Conservation (phyloP, 176 grass and related monocot species). For the Aegilops tauschii region DNA sequence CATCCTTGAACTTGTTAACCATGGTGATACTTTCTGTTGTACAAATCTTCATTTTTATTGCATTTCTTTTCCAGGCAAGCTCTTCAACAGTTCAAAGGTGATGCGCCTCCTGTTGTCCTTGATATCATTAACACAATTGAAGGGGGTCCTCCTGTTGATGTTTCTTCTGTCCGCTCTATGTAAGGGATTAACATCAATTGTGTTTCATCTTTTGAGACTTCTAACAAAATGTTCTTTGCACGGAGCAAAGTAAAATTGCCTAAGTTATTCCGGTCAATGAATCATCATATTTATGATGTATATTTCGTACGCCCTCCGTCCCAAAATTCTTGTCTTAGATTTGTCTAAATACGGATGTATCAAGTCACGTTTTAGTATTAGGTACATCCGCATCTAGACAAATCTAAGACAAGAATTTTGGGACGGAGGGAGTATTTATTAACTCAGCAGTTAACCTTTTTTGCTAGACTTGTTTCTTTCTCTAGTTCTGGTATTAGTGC, state of each 20-base stretch:
- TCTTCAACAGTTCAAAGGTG: slow-evolving; percentile 90
- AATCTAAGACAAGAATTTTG: too few species aligned
- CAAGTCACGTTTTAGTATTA: too few species aligned
- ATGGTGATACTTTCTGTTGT: slow-evolving; percentile 7
- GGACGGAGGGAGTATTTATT: not conserved
- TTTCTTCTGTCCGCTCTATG: slow-evolving; percentile 84
- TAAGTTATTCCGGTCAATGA: not conserved
- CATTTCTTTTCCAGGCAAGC: slow-evolving; percentile 69
- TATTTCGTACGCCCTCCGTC: not conserved
- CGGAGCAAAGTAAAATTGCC: not conserved
- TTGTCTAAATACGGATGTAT: too few species aligned
- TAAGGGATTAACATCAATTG: slow-evolving; percentile 33
- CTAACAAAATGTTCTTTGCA: not conserved
- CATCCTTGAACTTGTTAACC: slow-evolving; percentile 6
- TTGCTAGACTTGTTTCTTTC: not conserved
- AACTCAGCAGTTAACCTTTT: slow-evolving; percentile 3
- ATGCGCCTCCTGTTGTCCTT: slow-evolving; percentile 62
- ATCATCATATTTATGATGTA: not conserved
- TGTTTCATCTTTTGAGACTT: not conserved
- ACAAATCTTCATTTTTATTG: slow-evolving; percentile 22
- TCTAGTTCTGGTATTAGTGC: not conserved
- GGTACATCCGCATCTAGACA: too few species aligned
- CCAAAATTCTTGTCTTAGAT: too few species aligned
- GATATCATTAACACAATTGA: slow-evolving; percentile 95
- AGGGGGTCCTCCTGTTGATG: slow-evolving; percentile 87